Conservation (phyloP, 163 green algal species). For the Coccomyxa subellipsoidea region DNA sequence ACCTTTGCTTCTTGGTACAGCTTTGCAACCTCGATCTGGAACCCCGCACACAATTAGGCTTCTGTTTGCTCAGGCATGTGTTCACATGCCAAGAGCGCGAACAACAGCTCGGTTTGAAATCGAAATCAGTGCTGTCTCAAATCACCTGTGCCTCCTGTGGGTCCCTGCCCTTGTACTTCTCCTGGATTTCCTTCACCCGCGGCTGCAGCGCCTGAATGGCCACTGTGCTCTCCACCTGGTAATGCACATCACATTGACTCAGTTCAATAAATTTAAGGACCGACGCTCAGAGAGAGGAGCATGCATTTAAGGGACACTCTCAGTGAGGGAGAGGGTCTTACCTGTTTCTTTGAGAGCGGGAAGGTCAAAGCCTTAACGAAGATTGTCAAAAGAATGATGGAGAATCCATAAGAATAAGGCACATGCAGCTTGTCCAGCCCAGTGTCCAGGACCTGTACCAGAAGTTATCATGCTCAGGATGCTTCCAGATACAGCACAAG, state of each 20-base stretch:
- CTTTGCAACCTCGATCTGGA: constrained; percentile 75
- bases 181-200: constrained; percentile 91
- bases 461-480: background rate
- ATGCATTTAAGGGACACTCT: background rate
- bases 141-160: constrained; percentile 24
- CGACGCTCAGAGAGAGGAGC: background rate
- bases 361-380: constrained; percentile 92
- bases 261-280: background rate
- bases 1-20: constrained; percentile 93
- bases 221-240: constrained; percentile 88
- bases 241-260: background rate
- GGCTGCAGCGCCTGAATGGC: constrained; percentile 89
- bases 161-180: constrained; percentile 50
- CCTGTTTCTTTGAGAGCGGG: constrained; percentile 94
- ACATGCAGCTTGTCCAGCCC: constrained; percentile 55
- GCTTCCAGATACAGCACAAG: no score
- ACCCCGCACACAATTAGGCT: no score
- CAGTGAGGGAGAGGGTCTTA: constrained; percentile 12
- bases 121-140: background rate
- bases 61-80: no score
- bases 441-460: constrained; percentile 60
- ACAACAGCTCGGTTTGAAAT: no score
- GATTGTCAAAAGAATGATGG: constrained; percentile 95
- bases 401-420: constrained; percentile 95
- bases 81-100: no score